A percentile compares a stretch with the other conserved stretches of the same genome.
phyloP scores from a whole-genome alignment of 1,284 basidiomycete genomes.

The Bondarzewia mesenterica region DNA sequence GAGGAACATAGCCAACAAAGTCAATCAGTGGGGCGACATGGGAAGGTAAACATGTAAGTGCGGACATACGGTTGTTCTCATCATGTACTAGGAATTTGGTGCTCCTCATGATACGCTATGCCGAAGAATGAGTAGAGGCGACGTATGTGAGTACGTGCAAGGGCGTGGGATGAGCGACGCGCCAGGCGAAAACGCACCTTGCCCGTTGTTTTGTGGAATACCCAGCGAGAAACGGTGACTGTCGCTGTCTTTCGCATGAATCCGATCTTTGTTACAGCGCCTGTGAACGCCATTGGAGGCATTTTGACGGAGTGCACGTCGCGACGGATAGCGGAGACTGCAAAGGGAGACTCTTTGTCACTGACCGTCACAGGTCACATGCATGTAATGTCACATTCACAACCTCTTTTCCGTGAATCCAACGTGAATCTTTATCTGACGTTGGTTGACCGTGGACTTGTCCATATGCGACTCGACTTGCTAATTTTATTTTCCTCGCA shows the following conservation, averaged over 20 bases:
- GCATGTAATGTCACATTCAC: too few species aligned
- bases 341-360: too few species aligned
- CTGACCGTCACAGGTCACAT: too few species aligned
- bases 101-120: slow-evolving; percentile 59
- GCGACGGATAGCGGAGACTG: background rate
- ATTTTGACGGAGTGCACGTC: slow-evolving; percentile 34
- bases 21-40: too few species aligned
- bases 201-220: slow-evolving; percentile 59
- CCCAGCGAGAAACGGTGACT: slow-evolving; percentile 65
- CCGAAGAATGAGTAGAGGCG: slow-evolving; percentile 4
- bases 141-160: too few species aligned
- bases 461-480: too few species aligned
- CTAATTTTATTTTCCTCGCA: too few species aligned
- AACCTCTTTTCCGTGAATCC: too few species aligned
- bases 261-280: slow-evolving; percentile 69
- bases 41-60: background rate
- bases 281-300: slow-evolving; percentile 69
- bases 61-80: slow-evolving; percentile 47
- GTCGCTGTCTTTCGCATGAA: slow-evolving; percentile 79
- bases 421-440: too few species aligned
- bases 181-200: too few species aligned
- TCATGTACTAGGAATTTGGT: slow-evolving; percentile 76
- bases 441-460: too few species aligned
- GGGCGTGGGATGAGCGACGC: too few species aligned
- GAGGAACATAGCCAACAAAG: background rate